Evolutionary conservation across 805 yeast genomes (phyloP), one percentile per base, ranked within the genome.

Genomic region (Lachancea mirantina): DNA sequence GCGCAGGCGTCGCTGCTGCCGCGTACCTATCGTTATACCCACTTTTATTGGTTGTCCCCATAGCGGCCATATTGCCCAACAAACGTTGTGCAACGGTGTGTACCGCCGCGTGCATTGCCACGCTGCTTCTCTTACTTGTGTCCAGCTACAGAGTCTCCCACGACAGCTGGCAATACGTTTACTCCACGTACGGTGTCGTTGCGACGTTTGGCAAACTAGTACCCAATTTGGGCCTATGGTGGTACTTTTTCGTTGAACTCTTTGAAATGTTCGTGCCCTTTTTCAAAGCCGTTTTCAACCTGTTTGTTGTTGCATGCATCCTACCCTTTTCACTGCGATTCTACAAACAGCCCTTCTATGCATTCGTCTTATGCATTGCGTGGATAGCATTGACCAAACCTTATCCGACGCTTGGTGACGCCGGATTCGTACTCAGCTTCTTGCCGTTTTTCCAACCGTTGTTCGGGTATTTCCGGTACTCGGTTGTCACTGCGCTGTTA

Each of bases 191-290:
- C 49, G 76, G 79, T 10, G 65, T 74, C 3, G 58, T 72, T 5
- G 50, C 84, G 5, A 62, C 64, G 15, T 78, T 84, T 47, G 68
- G 68, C 23, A 88, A 84, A 42, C 74, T 87, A 40, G 68, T 78
- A 4, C 98, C 98, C 17, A 92, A 92, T 58, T 57, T 92, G 43
- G 98, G 98, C 1, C 64, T 92, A 14, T 92, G 99, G 99, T 92
- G 99, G 99, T 92, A 92, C 62, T 77, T 88, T 48, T 92, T 92
- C 65, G 82, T 89, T 25, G 98, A 92, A 58, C 83, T 92, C 75
- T 92, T 92, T 60, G 92, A 81, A 35, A 82, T 77, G 52, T 92
- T 89, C 67, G 70, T 79, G 18, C 76, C 84, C 14, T 87, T 92
- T 50, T 92, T 83, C 65, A 62, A 78, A 23, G 77, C 85, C 8